Base-by-base conservation (phyloP, 306 rosid species). In the Neltuma alba region DNA sequence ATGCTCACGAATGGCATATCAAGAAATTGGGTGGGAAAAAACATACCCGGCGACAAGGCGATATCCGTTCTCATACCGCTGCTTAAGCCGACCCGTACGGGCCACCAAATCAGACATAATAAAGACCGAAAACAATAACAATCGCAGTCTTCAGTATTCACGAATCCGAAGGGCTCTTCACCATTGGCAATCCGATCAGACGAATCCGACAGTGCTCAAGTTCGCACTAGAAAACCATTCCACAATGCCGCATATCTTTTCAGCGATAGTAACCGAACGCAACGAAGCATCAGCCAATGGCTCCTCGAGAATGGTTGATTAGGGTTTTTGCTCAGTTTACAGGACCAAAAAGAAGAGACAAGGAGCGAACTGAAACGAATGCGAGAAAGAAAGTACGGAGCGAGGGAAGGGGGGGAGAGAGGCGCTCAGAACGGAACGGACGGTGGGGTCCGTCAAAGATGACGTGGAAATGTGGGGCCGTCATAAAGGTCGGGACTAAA, bases 21-120 rank as follows among this genome's bases (percentile, higher is more conserved):
- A 34, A 48, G 28, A 57, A 40, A 16, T 30, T 0, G 12, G n/a
- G n/a, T n/a, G n/a, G n/a, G n/a, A 34, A 3, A 68, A 77, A 71
- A 47, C 13, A 63, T 84, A 87, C 90, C 90, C 90, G 27, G 90
- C 87, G 34, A 87, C 82, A 73, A 87, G 90, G 81, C 88, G 90
- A 82, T 75, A 82, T 20, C 90, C 90, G 40, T 74, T 85, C 77
- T 87, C 88, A 83, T 87, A 87, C 27, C 86, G 86, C 68, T 84
- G 90, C 83, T 85, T 88, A 44, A 82, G 88, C 74, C 90, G 86
- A 62, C 90, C 90, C 77, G 88, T 87, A 68, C 88, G 90, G 71
- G 90, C 88, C 54, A 87, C 90, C 80, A 87, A 74, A 76, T 82
- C 88, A 79, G 88, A 84, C 90, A 87, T 87, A 21, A 64, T 80